Base-by-base conservation (phyloP, 1,139 yeast genomes). In the Sugiyamaella xylanicola region DNA sequence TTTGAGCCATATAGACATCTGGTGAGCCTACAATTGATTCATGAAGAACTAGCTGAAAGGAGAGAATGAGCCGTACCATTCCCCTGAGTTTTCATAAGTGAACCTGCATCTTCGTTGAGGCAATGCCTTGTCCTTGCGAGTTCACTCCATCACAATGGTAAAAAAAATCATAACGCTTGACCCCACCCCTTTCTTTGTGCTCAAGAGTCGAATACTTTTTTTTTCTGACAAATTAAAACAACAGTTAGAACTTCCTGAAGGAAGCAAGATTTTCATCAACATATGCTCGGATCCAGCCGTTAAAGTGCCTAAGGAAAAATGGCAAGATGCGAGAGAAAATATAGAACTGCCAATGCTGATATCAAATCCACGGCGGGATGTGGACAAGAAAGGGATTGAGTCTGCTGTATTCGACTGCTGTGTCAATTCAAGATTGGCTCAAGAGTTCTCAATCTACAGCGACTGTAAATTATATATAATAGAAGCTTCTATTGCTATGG, bases 271-370 rank as follows among this genome's bases (percentile, higher is more conserved):
- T n/a, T 91, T 91, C 68, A 76, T 90, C 53, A 91, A 91, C 68
- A 74, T 89, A 0, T 87, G 96, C 65, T 81, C 85, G 22, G 86
- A 85, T 63, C 66, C 72, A 0, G 77, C 79, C 39, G 85, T 89
- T 0, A 48, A 15, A 4, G 13, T 25, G 8, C 48, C 42, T 2
- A 32, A 32, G 37, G 21, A 25, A 47, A 37, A 29, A 85, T 68
- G 83, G 83, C 42, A 85, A 21, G 50, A 46, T 21, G 50, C 22
- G n/a, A n/a, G 36, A 20, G 41, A 85, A 63, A 77, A 84, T 65
- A 90, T 96, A 96, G 92, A 87, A 59, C 86, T 90, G 2, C 97
- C 97, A 0, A 82, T 90, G 8, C 79, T 87, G 0, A 81, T 88
- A 0, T 83, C 92, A 0, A 73, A 76, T 0, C 80, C 79, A 54